Evolutionary conservation across 768 basidiomycete genomes (phyloP), one percentile per base, ranked within the genome.

Genomic region (Vararia minispora): DNA sequence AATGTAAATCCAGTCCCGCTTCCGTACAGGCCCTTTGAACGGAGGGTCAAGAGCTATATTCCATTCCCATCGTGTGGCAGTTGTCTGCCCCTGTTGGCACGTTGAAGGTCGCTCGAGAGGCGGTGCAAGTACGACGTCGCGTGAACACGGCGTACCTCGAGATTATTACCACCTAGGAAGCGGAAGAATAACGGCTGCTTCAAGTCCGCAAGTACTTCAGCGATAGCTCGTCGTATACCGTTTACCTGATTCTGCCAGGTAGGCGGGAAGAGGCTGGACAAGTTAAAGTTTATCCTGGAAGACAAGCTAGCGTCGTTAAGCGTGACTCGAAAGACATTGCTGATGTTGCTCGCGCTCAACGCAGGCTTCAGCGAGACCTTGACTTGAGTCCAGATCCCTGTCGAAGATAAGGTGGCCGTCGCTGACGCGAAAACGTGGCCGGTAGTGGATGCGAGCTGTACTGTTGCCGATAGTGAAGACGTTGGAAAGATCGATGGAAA

Each of bases 161-260:
- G 54, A 46, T 79, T 79, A 43, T 76, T 78, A 8, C 79, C 79
- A 14, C 79, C 79, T 7, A 77, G 79, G 47, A 79, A 69, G 25
- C 79, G 65, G 61, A 75, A 79, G 54, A 79, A 74, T 3, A 69
- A 60, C 13, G 79, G 76, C 72, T 79, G 44, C 11, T n/a, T n/a
- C n/a, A n/a, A n/a, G n/a, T n/a, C n/a, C n/a, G n/a, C n/a, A n/a
- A n/a, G n/a, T n/a, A n/a, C n/a, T n/a, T n/a, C n/a, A n/a, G 76
- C 75, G 34, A 80, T 60, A 46, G 79, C 79, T 4, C 64, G 53
- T 23, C 79, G 62, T 63, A 80, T 64, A 0, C 79, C 79, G 47
- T 81, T 81, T 23, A 53, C 41, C 35, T 74, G 63, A 33, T 61
- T 57, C 44, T 75, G 78, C 60, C 72, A 80, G 2, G 76, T 81